Evolutionary conservation across 495 filamentous ascomycete genomes (phyloP).

Genomic region (Venustampulla echinocandica): DNA sequence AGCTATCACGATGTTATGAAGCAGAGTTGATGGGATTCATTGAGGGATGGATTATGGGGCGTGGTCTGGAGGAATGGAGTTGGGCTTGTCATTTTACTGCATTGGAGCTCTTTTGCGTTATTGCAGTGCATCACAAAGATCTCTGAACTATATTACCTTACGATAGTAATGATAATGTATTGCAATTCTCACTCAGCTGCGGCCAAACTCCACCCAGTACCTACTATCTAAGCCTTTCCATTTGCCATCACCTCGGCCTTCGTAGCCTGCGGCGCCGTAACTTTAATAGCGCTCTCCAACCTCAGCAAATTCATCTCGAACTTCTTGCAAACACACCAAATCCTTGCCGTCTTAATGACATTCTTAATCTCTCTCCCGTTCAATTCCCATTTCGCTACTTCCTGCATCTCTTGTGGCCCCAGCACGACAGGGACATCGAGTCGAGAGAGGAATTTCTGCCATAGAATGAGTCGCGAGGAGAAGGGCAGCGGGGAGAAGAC

Average conservation of each 20-base stretch:
- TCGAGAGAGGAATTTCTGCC: constrained; percentile 23
- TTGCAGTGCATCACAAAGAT: too few relatives aligned
- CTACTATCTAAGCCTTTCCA: neutral
- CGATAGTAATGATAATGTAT: too few relatives aligned
- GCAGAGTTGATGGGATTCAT: too few relatives aligned
- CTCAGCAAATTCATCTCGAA: constrained; percentile 27
- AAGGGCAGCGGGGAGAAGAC: constrained; percentile 14
- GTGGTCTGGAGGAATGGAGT: too few relatives aligned
- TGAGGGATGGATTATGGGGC: too few relatives aligned
- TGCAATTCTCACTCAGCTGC: too few relatives aligned
- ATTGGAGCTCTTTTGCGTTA: too few relatives aligned
- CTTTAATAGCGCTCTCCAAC: constrained; percentile 28
- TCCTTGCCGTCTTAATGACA: constrained; percentile 24
- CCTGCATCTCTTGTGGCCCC: constrained; percentile 7
- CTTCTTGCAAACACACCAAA: constrained; percentile 31
- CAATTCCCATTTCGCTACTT: constrained; percentile 19
- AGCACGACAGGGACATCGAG: constrained; percentile 13
- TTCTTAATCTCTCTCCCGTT: constrained; percentile 31
- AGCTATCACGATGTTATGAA: too few relatives aligned
- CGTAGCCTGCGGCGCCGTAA: constrained; percentile 9
- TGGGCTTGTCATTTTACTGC: too few relatives aligned
- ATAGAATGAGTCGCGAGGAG: constrained; percentile 16
- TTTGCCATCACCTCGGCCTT: neutral
- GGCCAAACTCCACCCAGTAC: too few relatives aligned
- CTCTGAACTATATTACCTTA: too few relatives aligned